phyloP scores from a whole-genome alignment of 257 asterid species.

The Echium plantagineum region DNA sequence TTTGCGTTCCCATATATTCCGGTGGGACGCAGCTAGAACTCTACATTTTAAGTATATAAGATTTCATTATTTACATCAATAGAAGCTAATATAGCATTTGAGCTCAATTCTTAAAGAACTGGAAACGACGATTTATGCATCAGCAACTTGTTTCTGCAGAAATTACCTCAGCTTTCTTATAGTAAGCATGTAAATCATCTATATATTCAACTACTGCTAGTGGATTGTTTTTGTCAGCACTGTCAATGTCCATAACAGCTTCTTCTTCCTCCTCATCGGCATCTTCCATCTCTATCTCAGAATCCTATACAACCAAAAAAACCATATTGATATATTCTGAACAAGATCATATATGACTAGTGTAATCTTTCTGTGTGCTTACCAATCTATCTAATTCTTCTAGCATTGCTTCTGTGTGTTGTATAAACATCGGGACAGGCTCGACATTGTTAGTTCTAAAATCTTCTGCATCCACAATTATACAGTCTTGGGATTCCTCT shows the following conservation, averaged over 20 bases:
- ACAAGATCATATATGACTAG: not conserved
- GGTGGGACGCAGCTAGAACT: conserved; percentile 40
- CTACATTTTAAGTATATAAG: not conserved
- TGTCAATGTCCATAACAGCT: conserved; percentile 41
- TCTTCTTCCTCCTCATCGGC: conserved; percentile 14
- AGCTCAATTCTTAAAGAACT: not conserved
- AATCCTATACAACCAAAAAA: conserved; percentile 18
- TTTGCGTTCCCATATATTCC: conserved; percentile 55
- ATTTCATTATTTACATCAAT: not conserved
- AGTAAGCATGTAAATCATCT: conserved; percentile 44
- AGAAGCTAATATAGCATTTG: not conserved
- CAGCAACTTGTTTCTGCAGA: not conserved
- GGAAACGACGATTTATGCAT: not conserved
- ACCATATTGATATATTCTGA: not conserved
- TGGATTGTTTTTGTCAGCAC: conserved; percentile 35
- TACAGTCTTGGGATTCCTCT: conserved; percentile 23
- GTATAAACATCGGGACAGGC: conserved; percentile 61
- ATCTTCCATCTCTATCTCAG: conserved; percentile 51
- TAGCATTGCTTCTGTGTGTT: conserved; percentile 68
- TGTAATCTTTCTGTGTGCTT: conserved; percentile 3
- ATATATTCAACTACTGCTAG: conserved; percentile 64
- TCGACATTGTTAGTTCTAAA: conserved; percentile 16
- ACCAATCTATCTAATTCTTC: conserved; percentile 84
- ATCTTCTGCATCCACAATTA: conserved; percentile 35
- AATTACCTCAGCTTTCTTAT: conserved; percentile 55